phyloP scores from a whole-genome alignment of 768 basidiomycete species.

The Agrocybe praecox region DNA sequence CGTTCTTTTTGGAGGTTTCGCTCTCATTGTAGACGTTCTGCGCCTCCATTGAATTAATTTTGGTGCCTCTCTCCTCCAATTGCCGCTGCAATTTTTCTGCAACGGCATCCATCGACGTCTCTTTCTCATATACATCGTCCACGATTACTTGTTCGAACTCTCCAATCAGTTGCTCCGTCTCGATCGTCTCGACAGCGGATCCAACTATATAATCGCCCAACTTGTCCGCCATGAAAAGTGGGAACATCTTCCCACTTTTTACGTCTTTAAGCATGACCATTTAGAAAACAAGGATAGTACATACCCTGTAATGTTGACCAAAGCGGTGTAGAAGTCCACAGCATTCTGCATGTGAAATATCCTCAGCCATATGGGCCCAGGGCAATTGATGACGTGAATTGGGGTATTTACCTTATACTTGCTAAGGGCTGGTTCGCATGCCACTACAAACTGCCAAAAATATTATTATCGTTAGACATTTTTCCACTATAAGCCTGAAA shows the following conservation, averaged over 20 bases:
- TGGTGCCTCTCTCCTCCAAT: conserved; percentile 17
- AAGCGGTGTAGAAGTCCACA: conserved; percentile 30
- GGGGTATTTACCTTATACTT: conserved; percentile 12
- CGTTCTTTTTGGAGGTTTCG: conserved; percentile 16
- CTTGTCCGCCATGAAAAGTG: conserved; percentile 28
- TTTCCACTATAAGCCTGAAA: too few relatives aligned
- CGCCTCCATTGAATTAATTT: conserved; percentile 27
- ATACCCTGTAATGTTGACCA: conserved; percentile 26
- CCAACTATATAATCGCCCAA: conserved; percentile 32
- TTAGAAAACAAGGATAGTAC: not conserved
- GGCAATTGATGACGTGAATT: too few relatives aligned
- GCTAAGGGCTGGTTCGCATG: conserved; percentile 50
- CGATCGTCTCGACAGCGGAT: conserved; percentile 30
- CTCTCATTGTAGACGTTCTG: conserved; percentile 24
- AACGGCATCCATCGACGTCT: conserved; percentile 22
- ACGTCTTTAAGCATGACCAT: not conserved
- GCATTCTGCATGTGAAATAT: too few relatives aligned
- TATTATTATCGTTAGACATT: too few relatives aligned
- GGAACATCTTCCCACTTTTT: conserved; percentile 27
- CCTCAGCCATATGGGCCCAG: too few relatives aligned
- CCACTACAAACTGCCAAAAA: conserved; percentile 50
- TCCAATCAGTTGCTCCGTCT: conserved; percentile 26
- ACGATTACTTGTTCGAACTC: conserved; percentile 28
- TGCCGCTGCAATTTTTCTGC: conserved; percentile 21
- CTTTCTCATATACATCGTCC: conserved; percentile 26